Percentiles rank a stretch among this genome's conserved stretches.
phyloP scores from a whole-genome alignment of 306 rosid genomes.

The Astragalus glycyphyllos region DNA sequence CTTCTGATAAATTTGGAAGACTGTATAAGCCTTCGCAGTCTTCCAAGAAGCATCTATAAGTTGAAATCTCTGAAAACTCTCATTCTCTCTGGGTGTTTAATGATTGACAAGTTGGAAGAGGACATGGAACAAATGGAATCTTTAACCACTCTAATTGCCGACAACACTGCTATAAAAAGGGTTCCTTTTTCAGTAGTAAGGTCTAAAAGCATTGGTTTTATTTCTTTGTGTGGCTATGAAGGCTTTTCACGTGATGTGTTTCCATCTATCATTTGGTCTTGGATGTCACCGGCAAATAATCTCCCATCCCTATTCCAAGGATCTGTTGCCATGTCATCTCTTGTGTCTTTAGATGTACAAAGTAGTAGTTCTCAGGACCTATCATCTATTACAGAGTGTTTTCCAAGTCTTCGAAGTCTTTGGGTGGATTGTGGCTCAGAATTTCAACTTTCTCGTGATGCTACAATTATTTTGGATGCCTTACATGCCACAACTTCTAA shows the following conservation, averaged over 20 bases:
- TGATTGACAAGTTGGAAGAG: too few relatives aligned
- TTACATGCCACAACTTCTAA: not conserved
- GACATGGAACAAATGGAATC: too few relatives aligned
- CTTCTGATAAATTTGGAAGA: too few relatives aligned
- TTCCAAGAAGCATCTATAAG: too few relatives aligned
- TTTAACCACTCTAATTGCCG: too few relatives aligned
- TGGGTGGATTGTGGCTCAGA: not conserved
- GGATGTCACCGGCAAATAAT: slow-evolving; percentile 15
- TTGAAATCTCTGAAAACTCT: too few relatives aligned
- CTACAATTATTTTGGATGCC: not conserved
- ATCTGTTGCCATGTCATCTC: not conserved
- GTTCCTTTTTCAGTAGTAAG: not conserved
- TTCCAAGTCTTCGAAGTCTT: slow-evolving; percentile 4
- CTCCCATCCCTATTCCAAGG: not conserved
- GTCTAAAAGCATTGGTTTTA: slow-evolving; percentile 1
- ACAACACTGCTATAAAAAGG: too few relatives aligned
- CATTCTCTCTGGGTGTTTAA: too few relatives aligned
- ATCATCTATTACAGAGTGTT: not conserved
- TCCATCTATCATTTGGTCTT: slow-evolving; percentile 15
- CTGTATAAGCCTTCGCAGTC: too few relatives aligned
- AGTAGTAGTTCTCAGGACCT: not conserved
- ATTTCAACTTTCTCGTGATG: not conserved
- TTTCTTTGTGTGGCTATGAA: not conserved
- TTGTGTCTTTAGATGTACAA: not conserved
- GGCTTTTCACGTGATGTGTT: not conserved